Evolutionary conservation across 2,329 filamentous ascomycete species (phyloP).

Genomic region (Penicillium hordei): DNA sequence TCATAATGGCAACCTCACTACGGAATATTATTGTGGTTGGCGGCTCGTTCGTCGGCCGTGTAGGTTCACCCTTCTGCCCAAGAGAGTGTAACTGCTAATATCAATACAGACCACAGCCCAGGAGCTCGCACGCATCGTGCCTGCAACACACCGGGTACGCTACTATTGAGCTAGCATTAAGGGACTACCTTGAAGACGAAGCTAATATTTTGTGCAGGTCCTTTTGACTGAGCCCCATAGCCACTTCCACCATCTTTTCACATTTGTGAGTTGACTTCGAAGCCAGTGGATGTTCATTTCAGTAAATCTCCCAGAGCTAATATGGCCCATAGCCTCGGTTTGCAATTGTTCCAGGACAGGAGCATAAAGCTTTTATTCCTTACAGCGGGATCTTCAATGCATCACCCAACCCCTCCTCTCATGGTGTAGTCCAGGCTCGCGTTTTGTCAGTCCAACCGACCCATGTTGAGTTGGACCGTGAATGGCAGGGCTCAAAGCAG

Average conservation of each 20-base stretch:
- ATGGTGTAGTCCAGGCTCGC: slow-evolving; percentile 35
- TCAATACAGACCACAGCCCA: slow-evolving; percentile 31
- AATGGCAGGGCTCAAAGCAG: slow-evolving; percentile 34
- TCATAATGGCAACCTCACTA: slow-evolving; percentile 29
- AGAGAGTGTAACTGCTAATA: slow-evolving; percentile 6
- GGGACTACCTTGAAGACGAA: background rate
- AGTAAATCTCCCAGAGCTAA: background rate
- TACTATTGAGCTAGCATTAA: background rate
- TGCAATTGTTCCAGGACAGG: slow-evolving; percentile 36
- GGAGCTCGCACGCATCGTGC: slow-evolving; percentile 36
- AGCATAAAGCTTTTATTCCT: slow-evolving; percentile 40
- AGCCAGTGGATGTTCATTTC: no score
- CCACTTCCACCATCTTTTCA: slow-evolving; percentile 40
- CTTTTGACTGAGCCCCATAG: slow-evolving; percentile 37
- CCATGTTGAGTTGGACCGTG: slow-evolving; percentile 34
- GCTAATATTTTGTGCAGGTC: slow-evolving; percentile 22
- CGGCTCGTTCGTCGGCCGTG: slow-evolving; percentile 39
- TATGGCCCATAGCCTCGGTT: slow-evolving; percentile 30
- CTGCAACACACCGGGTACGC: slow-evolving; percentile 36
- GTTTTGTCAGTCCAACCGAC: slow-evolving; percentile 31
- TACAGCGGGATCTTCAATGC: slow-evolving; percentile 34
- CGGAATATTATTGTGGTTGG: slow-evolving; percentile 40
- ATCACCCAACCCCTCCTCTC: slow-evolving; percentile 22
- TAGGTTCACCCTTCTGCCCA: slow-evolving; percentile 14
- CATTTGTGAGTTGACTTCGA: slow-evolving; percentile 29